Percentiles rank a stretch among this genome's conserved stretches.
Conservation (phyloP, 352 stramenopile genomes). For the Hyaloperonospora brassicae region DNA sequence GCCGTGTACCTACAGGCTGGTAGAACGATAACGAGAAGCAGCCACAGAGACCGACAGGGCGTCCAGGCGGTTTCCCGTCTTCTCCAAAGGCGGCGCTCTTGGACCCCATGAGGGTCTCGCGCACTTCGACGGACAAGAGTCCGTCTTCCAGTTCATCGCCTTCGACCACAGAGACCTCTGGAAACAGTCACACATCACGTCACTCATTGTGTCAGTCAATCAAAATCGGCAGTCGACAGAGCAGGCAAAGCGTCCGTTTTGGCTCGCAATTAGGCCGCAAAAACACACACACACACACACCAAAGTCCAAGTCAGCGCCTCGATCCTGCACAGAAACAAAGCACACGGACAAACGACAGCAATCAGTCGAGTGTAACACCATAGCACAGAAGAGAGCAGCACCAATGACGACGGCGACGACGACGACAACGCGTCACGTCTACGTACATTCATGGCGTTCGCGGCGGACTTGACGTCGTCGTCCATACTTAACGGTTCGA, state of each 20-base stretch:
- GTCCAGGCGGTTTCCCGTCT: conserved; percentile 24
- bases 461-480: conserved; percentile 46
- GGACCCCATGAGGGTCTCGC: conserved; percentile 50
- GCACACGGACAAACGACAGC: too few relatives aligned
- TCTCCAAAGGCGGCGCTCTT: conserved; percentile 35
- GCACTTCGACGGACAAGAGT: conserved; percentile 64
- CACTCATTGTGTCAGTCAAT: too few relatives aligned
- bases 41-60: conserved; percentile 49
- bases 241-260: not conserved
- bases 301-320: conserved; percentile 60
- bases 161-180: conserved; percentile 73
- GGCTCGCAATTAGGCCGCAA: not conserved
- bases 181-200: not conserved
- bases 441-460: conserved; percentile 45
- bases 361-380: too few relatives aligned
- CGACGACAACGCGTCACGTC: not conserved
- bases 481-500: conserved; percentile 27
- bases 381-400: too few relatives aligned
- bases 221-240: not conserved
- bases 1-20: conserved; percentile 40
- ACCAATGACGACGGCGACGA: not conserved
- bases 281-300: conserved; percentile 19
- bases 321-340: conserved; percentile 41
- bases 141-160: conserved; percentile 66
- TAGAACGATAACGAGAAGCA: conserved; percentile 81